phyloP scores from a whole-genome alignment of 2,329 filamentous ascomycete genomes.

The Helotiales sp. region DNA sequence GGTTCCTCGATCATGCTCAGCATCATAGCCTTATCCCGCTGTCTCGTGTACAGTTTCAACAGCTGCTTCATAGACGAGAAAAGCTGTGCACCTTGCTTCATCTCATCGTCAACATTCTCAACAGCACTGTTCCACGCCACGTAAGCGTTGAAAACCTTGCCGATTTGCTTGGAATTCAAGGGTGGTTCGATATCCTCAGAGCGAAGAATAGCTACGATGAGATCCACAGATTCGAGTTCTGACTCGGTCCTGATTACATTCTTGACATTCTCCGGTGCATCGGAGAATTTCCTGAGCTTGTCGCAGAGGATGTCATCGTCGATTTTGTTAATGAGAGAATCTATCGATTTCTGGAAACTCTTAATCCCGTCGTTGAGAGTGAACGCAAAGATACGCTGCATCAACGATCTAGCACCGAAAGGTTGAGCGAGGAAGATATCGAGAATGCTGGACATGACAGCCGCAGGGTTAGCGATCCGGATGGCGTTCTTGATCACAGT shows the following conservation, averaged over 20 bases:
- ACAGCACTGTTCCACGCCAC: conserved; percentile 96
- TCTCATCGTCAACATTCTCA: conserved; percentile 85
- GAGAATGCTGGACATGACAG: conserved; percentile 94
- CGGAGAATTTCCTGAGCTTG: conserved; percentile 81
- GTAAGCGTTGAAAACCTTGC: conserved; percentile 89
- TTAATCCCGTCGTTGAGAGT: conserved; percentile 90
- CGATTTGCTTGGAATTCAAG: conserved; percentile 76
- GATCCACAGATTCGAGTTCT: conserved; percentile 73
- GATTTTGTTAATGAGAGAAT: conserved; percentile 76
- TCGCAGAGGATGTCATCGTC: conserved; percentile 78
- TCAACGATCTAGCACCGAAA: conserved; percentile 84
- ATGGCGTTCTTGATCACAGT: conserved; percentile 95
- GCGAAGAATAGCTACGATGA: conserved; percentile 83
- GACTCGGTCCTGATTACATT: conserved; percentile 75
- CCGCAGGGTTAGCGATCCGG: conserved; percentile 91
- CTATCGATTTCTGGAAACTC: conserved; percentile 85
- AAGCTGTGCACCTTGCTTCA: conserved; percentile 86
- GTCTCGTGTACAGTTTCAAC: conserved; percentile 86
- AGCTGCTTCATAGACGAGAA: conserved; percentile 96
- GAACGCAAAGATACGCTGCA: conserved; percentile 93
- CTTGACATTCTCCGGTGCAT: conserved; percentile 78
- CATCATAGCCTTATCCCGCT: conserved; percentile 98
- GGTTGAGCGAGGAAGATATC: conserved; percentile 96
- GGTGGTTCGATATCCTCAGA: conserved; percentile 77
- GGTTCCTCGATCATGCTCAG: conserved; percentile 92